Base-by-base conservation (phyloP, 257 asterid species). In the Euphrasia confusa region DNA sequence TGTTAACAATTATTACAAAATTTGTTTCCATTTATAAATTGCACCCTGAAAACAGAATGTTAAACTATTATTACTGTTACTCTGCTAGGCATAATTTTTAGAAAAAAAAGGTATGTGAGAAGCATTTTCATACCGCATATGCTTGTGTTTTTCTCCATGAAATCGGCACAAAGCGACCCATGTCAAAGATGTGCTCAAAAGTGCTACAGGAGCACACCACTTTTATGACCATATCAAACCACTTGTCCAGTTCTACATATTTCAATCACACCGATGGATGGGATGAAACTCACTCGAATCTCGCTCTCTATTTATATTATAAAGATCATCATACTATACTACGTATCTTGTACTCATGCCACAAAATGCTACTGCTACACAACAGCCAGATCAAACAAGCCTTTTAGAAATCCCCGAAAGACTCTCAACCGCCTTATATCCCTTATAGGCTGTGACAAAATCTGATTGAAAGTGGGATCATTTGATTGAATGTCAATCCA, bases 401-500 rank as follows among this genome's bases (percentile, higher is more conserved):
- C 65, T 52, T 58, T 54, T 33, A 40, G 40, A 28, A 28, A 52
- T 63, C 10, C 7, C 9, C 15, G 21, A 27, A 28, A 53, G 9
- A 32, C 27, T 59, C 27, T 50, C 42, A 21, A 4, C 4, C 17
- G 45, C 52, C 40, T 52, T 55, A 56, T 39, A 7, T 59, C 58
- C 37, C 18, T 7, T 7, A 24, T 30, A 14, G 27, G 13, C 14
- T 10, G 39, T 32, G 33, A 50, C 12, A 50, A 69, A 55, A 1
- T 17, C 49, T 9, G 67, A 40, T 33, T 27, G 64, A 30, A 17
- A 27, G 67, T 61, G 58, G 35, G 64, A 70, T 58, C 58, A 30
- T 50, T 13, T 58, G 15, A 58, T 18, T 12, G 53, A 42, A 26
- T n/a, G 61, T 83, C 82, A 88, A 65, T 83, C 90, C 2, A 79